Base-by-base conservation (phyloP, 257 asterid genomes). In the Agastache rugosa region DNA sequence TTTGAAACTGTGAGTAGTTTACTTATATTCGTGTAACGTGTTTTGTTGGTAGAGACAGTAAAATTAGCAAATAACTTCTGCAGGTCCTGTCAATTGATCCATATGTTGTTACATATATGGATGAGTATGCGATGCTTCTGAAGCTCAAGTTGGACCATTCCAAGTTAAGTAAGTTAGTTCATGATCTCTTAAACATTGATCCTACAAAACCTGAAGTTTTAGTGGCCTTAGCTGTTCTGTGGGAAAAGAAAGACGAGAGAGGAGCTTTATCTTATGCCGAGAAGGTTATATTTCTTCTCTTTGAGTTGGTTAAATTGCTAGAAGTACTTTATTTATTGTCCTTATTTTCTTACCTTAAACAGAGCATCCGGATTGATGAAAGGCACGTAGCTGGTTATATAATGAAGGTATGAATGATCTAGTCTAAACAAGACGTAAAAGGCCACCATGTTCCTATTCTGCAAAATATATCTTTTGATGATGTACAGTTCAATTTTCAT, bases 121-220 rank as follows among this genome's bases (percentile, higher is more conserved):
- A 95, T 79, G 99, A 95, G 90, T 95, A 95, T 82, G 97, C 99
- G n/a, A 87, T 95, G 96, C 96, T 95, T 77, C 91, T 95, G 73
- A 95, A 95, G 91, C 82, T 84, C 75, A 90, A 90, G 68, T 81
- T 95, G 63, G 99, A 95, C 55, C 41, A 65, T 77, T 82, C 91
- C 73, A 95, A 89, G 89, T 83, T 95, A 69, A 89, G 86, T 79
- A 95, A 89, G 74, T 83, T 95, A 83, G 92, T 92, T 63, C 96
- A 90, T 78, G 99, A 95, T 81, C 82, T 95, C 29, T 76, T 95
- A 81, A 87, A 75, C 80, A 88, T 88, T 41, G 97, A 95, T 86
- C 93, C 97, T 55, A 74, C 96, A 59, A 84, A 87, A 78, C 98
- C 99, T 78, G 99, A 95, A 88, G 96, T 90, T 62, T 89, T 89